Evolutionary conservation across 257 asterid species (phyloP), one percentile per base, ranked within the genome.

Genomic region (Cruciata laevipes): DNA sequence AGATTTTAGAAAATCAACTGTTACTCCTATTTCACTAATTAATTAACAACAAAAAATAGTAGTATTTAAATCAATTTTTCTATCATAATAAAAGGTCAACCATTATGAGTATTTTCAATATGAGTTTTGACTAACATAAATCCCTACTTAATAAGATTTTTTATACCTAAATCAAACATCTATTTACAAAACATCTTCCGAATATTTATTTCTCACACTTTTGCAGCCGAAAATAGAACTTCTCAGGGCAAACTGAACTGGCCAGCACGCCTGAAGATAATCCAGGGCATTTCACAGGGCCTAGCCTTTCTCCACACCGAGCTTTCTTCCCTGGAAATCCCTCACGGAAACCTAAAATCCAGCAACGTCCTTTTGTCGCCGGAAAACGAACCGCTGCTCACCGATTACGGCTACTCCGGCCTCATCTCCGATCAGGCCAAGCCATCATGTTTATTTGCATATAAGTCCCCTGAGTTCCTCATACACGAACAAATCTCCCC

Each of bases 261-360:
- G 95, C 71, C 89, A 1, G 55, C 61, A 32, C 84, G 95, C 12
- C 40, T 83, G 44, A 93, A 76, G 78, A 83, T 93, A 32, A 66
- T 93, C 63, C 80, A 70, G 64, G 99, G 95, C 70, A 83, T 86
- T 30, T 89, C 86, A 6, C 67, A 75, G 66, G 99, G 96, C 31
- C 38, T 93, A 32, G 81, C 70, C 21, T 81, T 80, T 66, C 82
- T 93, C 23, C 95, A 93, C 40, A 5, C 73, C 0, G 81, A 85
- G 33, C 86, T 90, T 68, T 40, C 86, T 17, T 44, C 77, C 0
- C 61, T 77, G 1, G 88, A 84, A 62, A 60, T 85, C 6, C 99
- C 99, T 6, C 99, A 88, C 2, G 97, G 96, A 0, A 78, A 93
- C 76, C 87, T 93, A 56, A 86, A 85, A 76, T 93, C 96, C 4